Base-by-base conservation (phyloP, 805 yeast species). In the Lipomyces sp. region DNA sequence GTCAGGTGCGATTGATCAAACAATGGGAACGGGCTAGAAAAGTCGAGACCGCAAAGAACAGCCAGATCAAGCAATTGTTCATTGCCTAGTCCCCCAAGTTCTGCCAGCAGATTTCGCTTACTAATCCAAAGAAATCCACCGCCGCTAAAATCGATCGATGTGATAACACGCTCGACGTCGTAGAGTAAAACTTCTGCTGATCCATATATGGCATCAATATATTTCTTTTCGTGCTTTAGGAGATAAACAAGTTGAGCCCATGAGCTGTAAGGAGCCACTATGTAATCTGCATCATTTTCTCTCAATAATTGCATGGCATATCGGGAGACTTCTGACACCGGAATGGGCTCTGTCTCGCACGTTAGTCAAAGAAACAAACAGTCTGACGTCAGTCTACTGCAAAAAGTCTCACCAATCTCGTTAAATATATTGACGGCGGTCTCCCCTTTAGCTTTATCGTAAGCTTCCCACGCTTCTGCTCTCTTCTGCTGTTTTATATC, bases 201-300 rank as follows among this genome's bases (percentile, higher is more conserved):
- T 0, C 97, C 97, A 77, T 87, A 90, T 48, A 93, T 86, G 4
- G 89, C 87, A 76, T 93, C 92, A 60, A 94, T 84, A 57, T 81
- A 78, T 0, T 80, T 81, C 59, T 80, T 80, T 56, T 83, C 83
- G 66, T 70, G 65, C n/a, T 63, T 62, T 68, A 83, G 82, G 72
- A 94, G 78, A 73, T 91, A 92, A 5, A 90, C 85, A 72, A 95
- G 81, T 77, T 94, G 97, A 53, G 87, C 84, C 78, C 92, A 87
- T 0, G 97, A 86, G 55, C 87, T 82, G 74, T 87, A 92, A 4
- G 98, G 98, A 45, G 97, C 89, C 11, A 92, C 85, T 64, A 92
- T 77, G 74, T 84, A 93, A 65, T 87, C 89, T 11, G 90, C 78
- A 2, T 80, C 83, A 59, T 82, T 80, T 29, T 82, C 83, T 48